Conservation (phyloP, 2,329 filamentous ascomycete species). For the Cercospora canescens region DNA sequence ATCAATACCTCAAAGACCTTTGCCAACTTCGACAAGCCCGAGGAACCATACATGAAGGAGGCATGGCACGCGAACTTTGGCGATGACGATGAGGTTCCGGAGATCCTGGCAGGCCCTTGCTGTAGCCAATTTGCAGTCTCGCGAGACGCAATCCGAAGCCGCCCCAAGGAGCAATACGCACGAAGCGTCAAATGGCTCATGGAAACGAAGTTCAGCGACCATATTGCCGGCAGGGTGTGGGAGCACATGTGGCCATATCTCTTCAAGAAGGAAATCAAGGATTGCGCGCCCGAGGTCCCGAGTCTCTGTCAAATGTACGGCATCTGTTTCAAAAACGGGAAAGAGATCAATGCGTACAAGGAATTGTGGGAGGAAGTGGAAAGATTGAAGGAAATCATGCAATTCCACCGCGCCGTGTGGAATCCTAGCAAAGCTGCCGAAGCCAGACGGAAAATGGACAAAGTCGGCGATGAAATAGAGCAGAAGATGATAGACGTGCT, state of each 20-base stretch:
- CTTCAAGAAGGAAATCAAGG: constrained; percentile 9
- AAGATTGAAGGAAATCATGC: constrained; percentile 17
- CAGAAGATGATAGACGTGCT: constrained; percentile 1
- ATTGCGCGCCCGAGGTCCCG: constrained; percentile 14
- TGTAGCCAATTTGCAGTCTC: constrained; percentile 22
- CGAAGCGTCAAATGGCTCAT: constrained; percentile 14
- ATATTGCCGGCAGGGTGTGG: constrained; percentile 15
- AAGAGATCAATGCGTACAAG: constrained; percentile 17
- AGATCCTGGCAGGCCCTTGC: constrained; percentile 17
- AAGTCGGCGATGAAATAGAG: constrained; percentile 12
- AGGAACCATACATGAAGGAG: constrained; percentile 20
- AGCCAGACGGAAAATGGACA: constrained; percentile 9
- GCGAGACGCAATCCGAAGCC: constrained; percentile 11
- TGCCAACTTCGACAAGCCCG: constrained; percentile 14
- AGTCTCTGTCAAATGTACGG: constrained; percentile 23
- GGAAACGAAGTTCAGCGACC: constrained; percentile 10
- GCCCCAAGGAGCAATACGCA: constrained; percentile 18
- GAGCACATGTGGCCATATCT: constrained; percentile 22
- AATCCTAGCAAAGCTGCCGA: constrained; percentile 3
- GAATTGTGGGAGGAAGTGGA: constrained; percentile 23
- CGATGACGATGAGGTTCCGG: constrained; percentile 10
- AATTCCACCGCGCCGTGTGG: constrained; percentile 20
- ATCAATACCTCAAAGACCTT: constrained; percentile 19
- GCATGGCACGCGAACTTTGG: constrained; percentile 21
- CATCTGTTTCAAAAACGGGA: constrained; percentile 18